Evolutionary conservation across 1,284 basidiomycete genomes (phyloP), one percentile per base, ranked within the genome.

Genomic region (Pyrrhoderma lamaoense): DNA sequence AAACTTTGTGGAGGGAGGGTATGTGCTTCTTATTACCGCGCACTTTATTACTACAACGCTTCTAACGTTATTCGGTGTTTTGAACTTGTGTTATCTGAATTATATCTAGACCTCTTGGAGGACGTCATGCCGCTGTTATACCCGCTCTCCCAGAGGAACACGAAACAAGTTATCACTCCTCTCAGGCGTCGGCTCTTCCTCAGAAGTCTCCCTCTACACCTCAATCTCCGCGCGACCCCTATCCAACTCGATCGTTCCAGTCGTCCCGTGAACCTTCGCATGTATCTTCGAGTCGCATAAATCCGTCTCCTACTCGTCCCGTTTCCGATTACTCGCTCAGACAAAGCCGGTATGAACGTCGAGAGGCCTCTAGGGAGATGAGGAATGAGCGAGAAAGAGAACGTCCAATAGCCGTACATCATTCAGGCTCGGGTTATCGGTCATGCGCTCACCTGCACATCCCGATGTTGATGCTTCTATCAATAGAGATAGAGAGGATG

Each of bases 1-100:
- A 62, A 77, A 80, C 54, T 89, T 87, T 63, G 73, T 80, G 2
- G 87, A 89, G 64, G 85, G 85, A 70, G 85, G 85, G 81, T 85
- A 65, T 74, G 83, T 76, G 58, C 34, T 57, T 59, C 57, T 56
- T 31, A 31, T 31, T n/a, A n/a, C n/a, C 16, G 11, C 9, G 8
- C 13, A 9, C 35, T 45, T 54, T 34, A 55, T 42, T 54, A 57
- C 47, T 53, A 43, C 23, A 51, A 55, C 21, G 23, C 53, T 16
- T 34, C 34, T 50, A 45, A 5, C n/a, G 8, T 0, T 48, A 23
- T 22, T 43, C 36, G 19, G 18, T 14, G 11, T 27, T 3, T 38
- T 22, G 42, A 42, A 11, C 48, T n/a, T n/a, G n/a, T n/a, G n/a
- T n/a, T n/a, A n/a, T n/a, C n/a, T 11, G 11, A 31, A 5, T 45